phyloP scores from a whole-genome alignment of 306 rosid species.

The Medicago ruthenica region DNA sequence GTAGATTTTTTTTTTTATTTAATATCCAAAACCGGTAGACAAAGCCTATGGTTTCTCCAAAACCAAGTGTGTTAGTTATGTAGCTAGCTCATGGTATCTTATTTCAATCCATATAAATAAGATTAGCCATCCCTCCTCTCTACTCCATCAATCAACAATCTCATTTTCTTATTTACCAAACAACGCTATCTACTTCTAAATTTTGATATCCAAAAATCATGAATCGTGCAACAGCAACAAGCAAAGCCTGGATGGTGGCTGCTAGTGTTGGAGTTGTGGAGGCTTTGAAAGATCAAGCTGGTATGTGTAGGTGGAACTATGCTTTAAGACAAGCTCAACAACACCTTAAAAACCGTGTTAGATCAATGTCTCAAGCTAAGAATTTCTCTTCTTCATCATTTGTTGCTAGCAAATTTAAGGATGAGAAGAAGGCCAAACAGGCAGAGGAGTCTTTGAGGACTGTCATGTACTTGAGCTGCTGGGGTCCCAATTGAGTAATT shows the following conservation, averaged over 20 bases:
- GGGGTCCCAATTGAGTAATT: slow-evolving; percentile 47
- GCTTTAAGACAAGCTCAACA: not conserved
- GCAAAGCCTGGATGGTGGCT: slow-evolving; percentile 1
- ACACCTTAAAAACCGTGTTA: not conserved
- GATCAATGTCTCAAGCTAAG: slow-evolving; percentile 44
- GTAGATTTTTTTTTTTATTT: not conserved
- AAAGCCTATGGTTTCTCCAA: not conserved
- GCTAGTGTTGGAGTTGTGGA: slow-evolving; percentile 13
- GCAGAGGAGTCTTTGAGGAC: slow-evolving; percentile 72
- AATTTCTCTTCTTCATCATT: slow-evolving; percentile 51
- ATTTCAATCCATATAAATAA: no score
- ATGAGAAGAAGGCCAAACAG: slow-evolving; percentile 49
- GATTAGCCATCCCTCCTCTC: no score
- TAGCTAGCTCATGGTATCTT: no score
- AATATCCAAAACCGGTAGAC: not conserved
- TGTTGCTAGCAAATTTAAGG: slow-evolving; percentile 44
- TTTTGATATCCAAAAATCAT: not conserved
- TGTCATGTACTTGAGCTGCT: slow-evolving; percentile 77
- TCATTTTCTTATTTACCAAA: no score
- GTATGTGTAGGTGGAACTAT: slow-evolving; percentile 13
- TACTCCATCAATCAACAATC: no score
- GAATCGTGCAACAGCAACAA: slow-evolving; percentile 15
- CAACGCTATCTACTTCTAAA: no score
- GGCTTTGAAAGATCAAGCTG: slow-evolving; percentile 7
- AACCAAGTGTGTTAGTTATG: no score